Evolutionary conservation across 2,329 filamentous ascomycete species (phyloP).

Genomic region (Aspergillus cejpii): DNA sequence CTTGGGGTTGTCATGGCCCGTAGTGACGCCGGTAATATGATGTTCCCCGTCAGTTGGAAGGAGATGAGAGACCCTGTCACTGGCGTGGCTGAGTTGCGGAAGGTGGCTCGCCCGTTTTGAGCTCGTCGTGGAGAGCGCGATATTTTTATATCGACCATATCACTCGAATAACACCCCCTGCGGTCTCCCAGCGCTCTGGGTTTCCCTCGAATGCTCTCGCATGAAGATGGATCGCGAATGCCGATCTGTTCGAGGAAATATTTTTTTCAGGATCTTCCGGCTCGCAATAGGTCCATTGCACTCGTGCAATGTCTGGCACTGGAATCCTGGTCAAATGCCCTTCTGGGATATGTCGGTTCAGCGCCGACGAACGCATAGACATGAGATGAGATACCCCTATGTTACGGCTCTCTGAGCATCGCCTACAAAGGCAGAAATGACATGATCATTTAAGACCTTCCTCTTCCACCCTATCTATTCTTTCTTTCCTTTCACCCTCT

Average conservation of each 20-base stretch:
- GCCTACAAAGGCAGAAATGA: too few relatives aligned
- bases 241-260: too few relatives aligned
- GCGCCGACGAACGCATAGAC: background rate
- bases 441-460: too few relatives aligned
- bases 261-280: too few relatives aligned
- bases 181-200: too few relatives aligned
- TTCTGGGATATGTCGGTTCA: too few relatives aligned
- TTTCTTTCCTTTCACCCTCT: constrained; percentile 21
- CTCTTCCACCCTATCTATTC: background rate
- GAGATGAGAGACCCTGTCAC: constrained; percentile 83
- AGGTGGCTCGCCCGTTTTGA: constrained; percentile 91
- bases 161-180: background rate
- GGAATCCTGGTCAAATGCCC: too few relatives aligned
- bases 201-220: too few relatives aligned
- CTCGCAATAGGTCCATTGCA: too few relatives aligned
- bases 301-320: too few relatives aligned
- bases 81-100: constrained; percentile 68
- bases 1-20: constrained; percentile 89
- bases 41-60: constrained; percentile 92
- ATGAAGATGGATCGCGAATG: too few relatives aligned
- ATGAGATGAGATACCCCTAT: background rate
- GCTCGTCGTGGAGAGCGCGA: constrained; percentile 9
- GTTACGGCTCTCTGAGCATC: background rate
- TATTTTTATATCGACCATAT: background rate
- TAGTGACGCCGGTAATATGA: constrained; percentile 78